Evolutionary conservation across 768 basidiomycete genomes (phyloP).

Genomic region (Cubamyces lactineus): DNA sequence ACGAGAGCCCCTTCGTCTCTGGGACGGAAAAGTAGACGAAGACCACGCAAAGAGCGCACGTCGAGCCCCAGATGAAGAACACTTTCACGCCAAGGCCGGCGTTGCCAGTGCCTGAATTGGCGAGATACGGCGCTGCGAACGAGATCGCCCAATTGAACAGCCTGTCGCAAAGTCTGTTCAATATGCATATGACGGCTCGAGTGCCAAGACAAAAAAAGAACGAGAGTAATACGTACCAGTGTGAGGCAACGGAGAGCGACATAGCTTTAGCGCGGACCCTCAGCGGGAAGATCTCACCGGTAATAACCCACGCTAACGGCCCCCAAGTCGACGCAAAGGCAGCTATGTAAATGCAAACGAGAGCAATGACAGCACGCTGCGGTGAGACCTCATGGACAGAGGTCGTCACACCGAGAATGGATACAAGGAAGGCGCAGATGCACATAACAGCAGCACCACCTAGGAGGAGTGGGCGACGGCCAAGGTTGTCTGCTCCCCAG

Average conservation of each 20-base stretch:
- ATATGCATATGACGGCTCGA: not conserved
- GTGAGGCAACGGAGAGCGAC: constrained; percentile 68
- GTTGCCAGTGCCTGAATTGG: constrained; percentile 45
- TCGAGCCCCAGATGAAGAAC: constrained; percentile 48
- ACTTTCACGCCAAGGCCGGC: constrained; percentile 68
- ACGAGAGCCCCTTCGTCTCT: constrained; percentile 79
- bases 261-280: constrained; percentile 81
- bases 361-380: constrained; percentile 62
- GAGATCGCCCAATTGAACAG: constrained; percentile 73
- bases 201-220: too few relatives aligned
- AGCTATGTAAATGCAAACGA: constrained; percentile 53
- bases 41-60: constrained; percentile 66
- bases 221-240: constrained; percentile 45
- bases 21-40: constrained; percentile 83
- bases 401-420: constrained; percentile 58
- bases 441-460: constrained; percentile 82
- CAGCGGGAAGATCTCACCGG: constrained; percentile 82
- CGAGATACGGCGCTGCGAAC: constrained; percentile 52
- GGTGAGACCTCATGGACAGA: constrained; percentile 48
- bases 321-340: constrained; percentile 64
- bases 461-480: constrained; percentile 78
- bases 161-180: not conserved
- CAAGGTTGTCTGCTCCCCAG: constrained; percentile 77
- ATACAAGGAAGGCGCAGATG: constrained; percentile 81
- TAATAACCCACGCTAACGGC: constrained; percentile 61